Base-by-base conservation (phyloP, 208 protist genomes). In the Balamuthia mandrillaris region DNA sequence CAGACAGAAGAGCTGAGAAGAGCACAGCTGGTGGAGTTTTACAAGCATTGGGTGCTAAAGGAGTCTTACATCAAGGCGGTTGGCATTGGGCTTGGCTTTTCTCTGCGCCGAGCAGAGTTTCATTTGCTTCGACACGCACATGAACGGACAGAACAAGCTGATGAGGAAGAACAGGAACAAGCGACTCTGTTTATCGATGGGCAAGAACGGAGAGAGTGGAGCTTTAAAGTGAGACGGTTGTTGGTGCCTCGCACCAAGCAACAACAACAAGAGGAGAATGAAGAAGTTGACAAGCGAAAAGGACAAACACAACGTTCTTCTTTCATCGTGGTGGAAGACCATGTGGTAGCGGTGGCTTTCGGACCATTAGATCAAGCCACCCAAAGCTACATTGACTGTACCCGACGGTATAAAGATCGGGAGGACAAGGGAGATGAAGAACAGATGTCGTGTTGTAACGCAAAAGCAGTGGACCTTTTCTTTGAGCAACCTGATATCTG, bases 61-160 rank as follows among this genome's bases (percentile, higher is more conserved):
- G 75, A 82, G 56, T 47, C 75, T 37, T 82, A 82, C 52, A 82
- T 82, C 56, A 82, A 82, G 56, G 75, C 75, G 21, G 52, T 82
- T 16, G 75, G 75, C 1, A 49, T 82, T 31, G 75, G 75, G 9
- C 56, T 82, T 14, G 75, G 56, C 9, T 66, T 82, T 37, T 47
- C 60, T 31, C 75, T 82, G 12, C 75, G 65, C 52, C 75, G 75
- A 10, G 52, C 56, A 9, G 29, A 82, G 49, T 82, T 82, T 37
- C 51, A 21, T 27, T 68, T 33, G n/a, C 41, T 27, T 5, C n/a
- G 66, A 77, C 31, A 42, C 35, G 10, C 33, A 72, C 5, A 35
- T 10, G 5, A 60, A 60, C 45, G 72, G n/a, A 61, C 33, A 9
- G 2, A 5, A 27, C 5, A 12, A 29, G 12, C 10, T 0, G 47